Percentiles rank a stretch among this genome's conserved stretches.
Evolutionary conservation across 177 flowering plant genomes (phyloP).

Genomic region (Vitis hybrid): DNA sequence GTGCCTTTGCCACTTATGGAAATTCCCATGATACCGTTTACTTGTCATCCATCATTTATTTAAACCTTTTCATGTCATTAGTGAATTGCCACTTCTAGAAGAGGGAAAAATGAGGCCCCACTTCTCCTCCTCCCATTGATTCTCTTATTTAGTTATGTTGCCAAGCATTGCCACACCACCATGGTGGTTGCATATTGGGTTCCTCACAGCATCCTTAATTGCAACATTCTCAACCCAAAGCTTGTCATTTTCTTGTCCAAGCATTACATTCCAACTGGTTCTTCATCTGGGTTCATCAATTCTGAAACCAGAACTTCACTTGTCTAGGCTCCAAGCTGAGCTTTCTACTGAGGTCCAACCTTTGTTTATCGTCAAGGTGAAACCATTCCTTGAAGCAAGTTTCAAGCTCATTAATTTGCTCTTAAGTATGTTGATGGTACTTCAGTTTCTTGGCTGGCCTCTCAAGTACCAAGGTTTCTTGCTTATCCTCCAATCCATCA

Average conservation of each 20-base stretch:
- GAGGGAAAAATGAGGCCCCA: no score
- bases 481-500: conserved; percentile 33
- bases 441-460: conserved; percentile 31
- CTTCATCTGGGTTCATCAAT: conserved; percentile 66
- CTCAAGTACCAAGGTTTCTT: conserved; percentile 18
- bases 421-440: conserved; percentile 57
- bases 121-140: conserved; percentile 10
- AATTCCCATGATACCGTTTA: no score
- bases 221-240: conserved; percentile 36
- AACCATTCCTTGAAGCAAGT: conserved; percentile 47
- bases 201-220: conserved; percentile 33
- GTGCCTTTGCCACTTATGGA: no score
- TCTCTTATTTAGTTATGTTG: conserved; percentile 33
- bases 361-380: conserved; percentile 64
- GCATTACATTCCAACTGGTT: conserved; percentile 46
- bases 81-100: no score
- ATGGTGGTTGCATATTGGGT: conserved; percentile 42
- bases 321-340: conserved; percentile 52
- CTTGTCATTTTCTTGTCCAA: conserved; percentile 51
- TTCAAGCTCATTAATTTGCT: conserved; percentile 66
- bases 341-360: conserved; percentile 44
- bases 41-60: no score
- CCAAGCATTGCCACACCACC: conserved; percentile 42
- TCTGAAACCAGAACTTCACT: conserved; percentile 75
- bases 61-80: no score